Conservation (phyloP, 1,284 basidiomycete species). For the Thecaphora thlaspeos region DNA sequence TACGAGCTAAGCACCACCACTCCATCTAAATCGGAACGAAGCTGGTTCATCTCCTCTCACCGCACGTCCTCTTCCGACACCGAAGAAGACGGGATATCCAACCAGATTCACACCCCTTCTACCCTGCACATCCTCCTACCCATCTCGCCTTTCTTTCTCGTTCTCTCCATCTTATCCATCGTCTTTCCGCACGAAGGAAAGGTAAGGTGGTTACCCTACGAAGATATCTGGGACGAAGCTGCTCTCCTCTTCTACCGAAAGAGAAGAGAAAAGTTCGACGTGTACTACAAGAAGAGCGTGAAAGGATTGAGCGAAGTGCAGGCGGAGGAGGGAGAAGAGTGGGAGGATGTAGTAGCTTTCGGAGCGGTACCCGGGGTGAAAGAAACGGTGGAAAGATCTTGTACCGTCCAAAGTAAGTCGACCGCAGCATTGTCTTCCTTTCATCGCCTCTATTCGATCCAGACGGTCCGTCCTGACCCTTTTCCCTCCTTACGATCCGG, state of each 20-base stretch:
- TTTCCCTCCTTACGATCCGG: background rate
- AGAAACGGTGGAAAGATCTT: slow-evolving; percentile 9
- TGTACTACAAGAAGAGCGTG: background rate
- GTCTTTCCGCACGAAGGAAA: background rate
- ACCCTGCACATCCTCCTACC: slow-evolving; percentile 2
- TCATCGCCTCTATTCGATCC: background rate
- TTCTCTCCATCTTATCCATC: background rate
- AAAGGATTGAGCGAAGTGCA: background rate
- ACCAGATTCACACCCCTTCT: background rate
- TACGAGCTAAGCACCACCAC: too few species aligned
- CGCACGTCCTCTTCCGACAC: background rate
- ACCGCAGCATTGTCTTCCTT: background rate
- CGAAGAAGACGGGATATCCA: background rate
- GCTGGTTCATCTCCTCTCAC: background rate
- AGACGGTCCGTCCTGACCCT: background rate
- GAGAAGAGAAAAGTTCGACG: background rate
- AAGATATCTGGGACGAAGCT: slow-evolving; percentile 3
- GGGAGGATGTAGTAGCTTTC: slow-evolving; percentile 23
- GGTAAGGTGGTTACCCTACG: slow-evolving; percentile 1
- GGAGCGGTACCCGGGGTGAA: slow-evolving; percentile 6
- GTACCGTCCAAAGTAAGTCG: slow-evolving; percentile 26
- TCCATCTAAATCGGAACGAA: too few species aligned
- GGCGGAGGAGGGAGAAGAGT: slow-evolving; percentile 11
- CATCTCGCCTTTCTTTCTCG: slow-evolving; percentile 2
- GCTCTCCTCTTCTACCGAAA: slow-evolving; percentile 2